Percentiles rank a stretch among this genome's conserved stretches.
Conservation (phyloP, 768 basidiomycete genomes). For the Tulasnella sp. region DNA sequence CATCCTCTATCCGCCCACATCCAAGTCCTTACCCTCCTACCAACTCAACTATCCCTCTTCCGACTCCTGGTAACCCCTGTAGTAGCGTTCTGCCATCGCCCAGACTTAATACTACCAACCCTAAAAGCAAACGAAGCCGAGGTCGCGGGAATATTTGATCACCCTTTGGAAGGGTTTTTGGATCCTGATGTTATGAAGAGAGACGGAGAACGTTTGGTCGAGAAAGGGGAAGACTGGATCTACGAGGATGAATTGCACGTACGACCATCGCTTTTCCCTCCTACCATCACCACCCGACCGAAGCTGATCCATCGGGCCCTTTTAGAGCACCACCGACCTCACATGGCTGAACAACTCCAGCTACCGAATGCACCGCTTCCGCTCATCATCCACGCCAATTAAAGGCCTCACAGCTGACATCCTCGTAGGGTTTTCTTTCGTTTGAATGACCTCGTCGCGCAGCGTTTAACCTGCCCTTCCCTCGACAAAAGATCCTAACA, state of each 20-base stretch:
- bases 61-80: slow-evolving; percentile 74
- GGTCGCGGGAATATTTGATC: slow-evolving; percentile 74
- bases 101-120: slow-evolving; percentile 43
- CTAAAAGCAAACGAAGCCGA: slow-evolving; percentile 57
- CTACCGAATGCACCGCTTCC: slow-evolving; percentile 83
- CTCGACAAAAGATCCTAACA: slow-evolving; percentile 52
- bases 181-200: slow-evolving; percentile 51
- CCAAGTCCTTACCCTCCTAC: slow-evolving; percentile 56
- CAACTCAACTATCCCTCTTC: slow-evolving; percentile 64
- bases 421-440: slow-evolving; percentile 48
- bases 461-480: slow-evolving; percentile 15
- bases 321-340: slow-evolving; percentile 57
- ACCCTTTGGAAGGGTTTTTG: slow-evolving; percentile 69
- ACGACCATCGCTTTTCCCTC: slow-evolving; percentile 34
- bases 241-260: slow-evolving; percentile 73
- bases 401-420: slow-evolving; percentile 84
- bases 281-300: slow-evolving; percentile 1
- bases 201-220: slow-evolving; percentile 48
- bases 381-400: slow-evolving; percentile 70
- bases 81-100: slow-evolving; percentile 61
- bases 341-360: slow-evolving; percentile 47
- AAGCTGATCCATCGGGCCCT: not conserved
- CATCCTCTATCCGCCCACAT: slow-evolving; percentile 46
- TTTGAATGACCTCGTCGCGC: not conserved
- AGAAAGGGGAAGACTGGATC: slow-evolving; percentile 71